Percentiles rank a stretch among this genome's conserved stretches.
Evolutionary conservation across 306 rosid species (phyloP).

Genomic region (Styphnolobium japonicum): DNA sequence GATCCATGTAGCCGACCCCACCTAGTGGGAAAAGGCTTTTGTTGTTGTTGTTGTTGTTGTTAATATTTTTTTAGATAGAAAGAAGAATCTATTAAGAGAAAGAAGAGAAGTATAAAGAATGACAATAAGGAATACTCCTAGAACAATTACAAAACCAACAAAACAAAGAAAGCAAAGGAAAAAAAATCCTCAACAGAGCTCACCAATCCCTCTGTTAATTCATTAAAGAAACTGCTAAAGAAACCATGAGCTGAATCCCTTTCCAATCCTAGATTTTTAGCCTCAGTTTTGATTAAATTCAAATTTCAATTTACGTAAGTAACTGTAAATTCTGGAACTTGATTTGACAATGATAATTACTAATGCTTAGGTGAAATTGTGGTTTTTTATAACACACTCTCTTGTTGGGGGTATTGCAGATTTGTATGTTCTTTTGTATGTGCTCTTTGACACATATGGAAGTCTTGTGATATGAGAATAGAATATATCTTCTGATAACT

Average conservation of each 20-base stretch:
- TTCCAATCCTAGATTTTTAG: neutral
- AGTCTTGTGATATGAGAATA: neutral
- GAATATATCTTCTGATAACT: neutral
- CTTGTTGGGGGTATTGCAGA: neutral
- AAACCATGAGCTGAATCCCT: neutral
- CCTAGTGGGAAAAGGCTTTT: too few species aligned
- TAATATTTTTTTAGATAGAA: neutral
- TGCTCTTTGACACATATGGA: neutral
- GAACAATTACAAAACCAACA: neutral
- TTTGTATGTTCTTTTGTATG: neutral
- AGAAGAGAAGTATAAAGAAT: neutral
- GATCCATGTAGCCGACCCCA: too few species aligned
- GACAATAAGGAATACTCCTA: neutral
- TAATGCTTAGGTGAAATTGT: neutral
- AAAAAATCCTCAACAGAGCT: neutral
- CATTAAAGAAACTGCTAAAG: neutral
- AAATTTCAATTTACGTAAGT: neutral
- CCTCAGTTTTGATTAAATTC: neutral
- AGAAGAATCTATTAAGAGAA: neutral
- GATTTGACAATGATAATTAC: neutral
- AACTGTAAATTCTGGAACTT: neutral
- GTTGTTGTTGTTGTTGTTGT: too few species aligned
- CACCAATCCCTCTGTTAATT: neutral
- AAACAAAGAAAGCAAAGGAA: neutral
- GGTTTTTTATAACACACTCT: neutral